Conservation (phyloP, 768 basidiomycete genomes). For the Boletellus ananas region DNA sequence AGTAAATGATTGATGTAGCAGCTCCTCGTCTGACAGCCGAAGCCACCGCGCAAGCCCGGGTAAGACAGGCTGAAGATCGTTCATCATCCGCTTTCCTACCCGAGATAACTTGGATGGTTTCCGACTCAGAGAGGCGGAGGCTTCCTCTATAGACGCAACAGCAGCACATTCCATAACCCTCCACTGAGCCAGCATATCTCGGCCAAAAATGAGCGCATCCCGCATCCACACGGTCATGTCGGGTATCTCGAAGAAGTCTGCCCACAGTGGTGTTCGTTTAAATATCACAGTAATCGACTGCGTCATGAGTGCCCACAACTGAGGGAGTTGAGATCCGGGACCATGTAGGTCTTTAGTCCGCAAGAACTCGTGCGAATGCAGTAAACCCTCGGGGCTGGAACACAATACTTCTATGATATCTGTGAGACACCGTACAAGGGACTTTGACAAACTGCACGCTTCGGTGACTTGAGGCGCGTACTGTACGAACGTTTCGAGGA, state of each 20-base stretch:
- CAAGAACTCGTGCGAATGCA: constrained; percentile 55
- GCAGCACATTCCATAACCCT: constrained; percentile 69
- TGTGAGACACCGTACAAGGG: constrained; percentile 87
- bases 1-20: constrained; percentile 84
- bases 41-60: constrained; percentile 83
- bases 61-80: constrained; percentile 72
- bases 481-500: constrained; percentile 60
- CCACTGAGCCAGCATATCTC: constrained; percentile 81
- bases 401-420: constrained; percentile 91
- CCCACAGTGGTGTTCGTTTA: constrained; percentile 79
- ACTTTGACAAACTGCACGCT: constrained; percentile 84
- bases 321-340: constrained; percentile 53
- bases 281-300: constrained; percentile 80
- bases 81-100: constrained; percentile 71
- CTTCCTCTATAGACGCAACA: constrained; percentile 21
- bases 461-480: constrained; percentile 69
- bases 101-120: constrained; percentile 49
- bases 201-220: constrained; percentile 90
- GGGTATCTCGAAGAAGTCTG: constrained; percentile 69
- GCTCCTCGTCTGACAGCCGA: constrained; percentile 87
- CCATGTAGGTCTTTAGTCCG: constrained; percentile 40
- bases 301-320: constrained; percentile 82
- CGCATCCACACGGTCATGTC: constrained; percentile 98
- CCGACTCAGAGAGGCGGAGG: constrained; percentile 16
- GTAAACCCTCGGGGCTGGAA: constrained; percentile 62